Evolutionary conservation across 2,329 filamentous ascomycete species (phyloP), one percentile per base, ranked within the genome.

Genomic region (Pyricularia grisea): DNA sequence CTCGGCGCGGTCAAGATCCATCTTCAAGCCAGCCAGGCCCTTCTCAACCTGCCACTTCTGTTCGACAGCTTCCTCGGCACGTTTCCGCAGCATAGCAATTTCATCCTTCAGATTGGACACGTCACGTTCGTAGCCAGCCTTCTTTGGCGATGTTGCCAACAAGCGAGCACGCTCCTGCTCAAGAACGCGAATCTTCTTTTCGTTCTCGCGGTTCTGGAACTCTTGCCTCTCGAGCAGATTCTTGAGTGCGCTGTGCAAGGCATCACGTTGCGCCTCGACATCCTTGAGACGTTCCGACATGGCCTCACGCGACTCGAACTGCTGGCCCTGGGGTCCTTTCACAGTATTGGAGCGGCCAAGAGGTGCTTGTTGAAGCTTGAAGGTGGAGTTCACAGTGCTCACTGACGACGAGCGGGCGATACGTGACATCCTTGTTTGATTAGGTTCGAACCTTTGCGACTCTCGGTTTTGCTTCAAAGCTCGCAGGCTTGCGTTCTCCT

Each of bases 1-100:
- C 78, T 97, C 93, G 30, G 95, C 94, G 71, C 94, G 92, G 78
- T 98, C 95, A 61, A 99, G 87, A 76, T 98, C 94, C 91, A 97
- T 97, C 81, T 97, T 97, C 69, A 80, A 74, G 72, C 78, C 69
- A 74, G 75, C 33, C 69, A 78, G 68, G 74, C 78, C 28, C 77
- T 80, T 70, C 71, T 76, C 60, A 61, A 76, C 28, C 74, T 79
- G 66, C 90, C 92, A 98, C 79, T 98, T 98, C 75, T 97, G 92
- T 76, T 97, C 93, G 17, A 98, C 85, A 20, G 94, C 94, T 72
- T 98, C 94, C 74, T 99, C 94, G 33, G 94, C 94, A 68, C 95
- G 89, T 71, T 90, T 90, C 63, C 95, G 89, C 69, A 99, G 84
- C 20, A 90, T 86, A 67, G 91, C 92, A 71, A 99, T 91, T 77